phyloP scores from a whole-genome alignment of 371 early-diverging fungal genomes.

The Phascolomyces articulosus region DNA sequence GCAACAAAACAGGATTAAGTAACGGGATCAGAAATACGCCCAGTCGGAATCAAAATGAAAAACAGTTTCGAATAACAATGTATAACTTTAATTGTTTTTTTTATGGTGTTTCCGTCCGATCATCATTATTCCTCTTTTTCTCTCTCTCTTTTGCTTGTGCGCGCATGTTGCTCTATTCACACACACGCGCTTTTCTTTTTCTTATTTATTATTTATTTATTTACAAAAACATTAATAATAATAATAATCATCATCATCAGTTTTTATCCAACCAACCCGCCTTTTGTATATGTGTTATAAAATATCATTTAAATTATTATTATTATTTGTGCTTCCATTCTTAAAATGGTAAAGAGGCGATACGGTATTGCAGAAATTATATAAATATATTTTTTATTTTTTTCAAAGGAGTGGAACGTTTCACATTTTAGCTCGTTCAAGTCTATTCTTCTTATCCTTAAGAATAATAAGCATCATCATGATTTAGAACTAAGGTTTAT shows the following conservation, averaged over 20 bases:
- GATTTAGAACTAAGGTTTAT: too few species aligned
- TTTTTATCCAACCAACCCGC: too few species aligned
- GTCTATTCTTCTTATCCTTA: too few species aligned
- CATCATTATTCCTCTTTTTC: not conserved
- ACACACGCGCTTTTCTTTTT: too few species aligned
- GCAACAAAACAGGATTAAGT: slow-evolving; percentile 6
- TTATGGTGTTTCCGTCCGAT: slow-evolving; percentile 3
- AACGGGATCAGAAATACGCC: slow-evolving; percentile 11
- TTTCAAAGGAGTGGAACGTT: not conserved
- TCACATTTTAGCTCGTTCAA: not conserved
- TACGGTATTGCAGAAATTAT: not conserved
- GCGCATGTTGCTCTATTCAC: too few species aligned
- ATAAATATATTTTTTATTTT: not conserved
- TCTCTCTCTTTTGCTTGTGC: not conserved
- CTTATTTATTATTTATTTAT: too few species aligned
- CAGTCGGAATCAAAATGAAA: slow-evolving; percentile 11
- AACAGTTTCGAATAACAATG: slow-evolving; percentile 11
- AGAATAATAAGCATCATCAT: too few species aligned
- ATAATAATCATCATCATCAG: too few species aligned
- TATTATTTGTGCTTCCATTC: slow-evolving; percentile 1
- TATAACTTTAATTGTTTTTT: not conserved
- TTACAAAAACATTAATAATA: too few species aligned
- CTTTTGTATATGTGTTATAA: too few species aligned
- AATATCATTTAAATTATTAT: too few species aligned
- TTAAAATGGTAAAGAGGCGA: slow-evolving; percentile 4